Evolutionary conservation across 2,329 filamentous ascomycete species (phyloP), one percentile per base, ranked within the genome.

Genomic region (Scortechinia acanthostroma): DNA sequence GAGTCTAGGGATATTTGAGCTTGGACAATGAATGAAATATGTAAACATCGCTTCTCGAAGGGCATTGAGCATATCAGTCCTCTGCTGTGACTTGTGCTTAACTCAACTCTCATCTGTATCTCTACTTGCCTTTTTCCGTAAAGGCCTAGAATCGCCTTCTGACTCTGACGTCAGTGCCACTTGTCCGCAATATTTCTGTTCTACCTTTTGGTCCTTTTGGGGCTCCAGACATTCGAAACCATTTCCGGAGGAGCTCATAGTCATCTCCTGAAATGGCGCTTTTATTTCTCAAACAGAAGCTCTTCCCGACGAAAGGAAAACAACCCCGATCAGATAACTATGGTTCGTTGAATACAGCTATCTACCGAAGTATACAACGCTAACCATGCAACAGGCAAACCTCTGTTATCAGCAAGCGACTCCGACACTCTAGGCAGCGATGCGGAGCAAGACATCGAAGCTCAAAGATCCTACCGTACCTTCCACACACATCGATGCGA

Each of bases 231-330:
- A n/a, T n/a, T n/a, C n/a, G n/a, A n/a, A n/a, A n/a, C n/a, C n/a
- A n/a, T 30, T 30, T 30, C 10, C 25, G 25, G 25, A 30, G 25
- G n/a, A 30, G 25, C 25, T 30, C n/a, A 10, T 10, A 30, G n/a
- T 30, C 10, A 10, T 30, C 14, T 40, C 35, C 14, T 10, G 20
- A 40, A 19, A 40, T 40, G 35, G 35, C 35, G 10, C 17, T 40
- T 40, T 19, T 40, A 13, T 40, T 40, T 17, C 14, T 40, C 35
- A 40, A 40, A 17, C 35, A 40, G 20, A 40, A 40, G 35, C 35
- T 40, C 6, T 40, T 40, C 35, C 35, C 35, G 10, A 6, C n/a
- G 10, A 30, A 30, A 30, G 25, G n/a, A 30, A 6, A 40, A 13
- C 35, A 40, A 17, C 35, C 35, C 13, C 35, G 6, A 15, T 17